phyloP scores from a whole-genome alignment of 305 asterid species.

The Solanum aculeatissimum region DNA sequence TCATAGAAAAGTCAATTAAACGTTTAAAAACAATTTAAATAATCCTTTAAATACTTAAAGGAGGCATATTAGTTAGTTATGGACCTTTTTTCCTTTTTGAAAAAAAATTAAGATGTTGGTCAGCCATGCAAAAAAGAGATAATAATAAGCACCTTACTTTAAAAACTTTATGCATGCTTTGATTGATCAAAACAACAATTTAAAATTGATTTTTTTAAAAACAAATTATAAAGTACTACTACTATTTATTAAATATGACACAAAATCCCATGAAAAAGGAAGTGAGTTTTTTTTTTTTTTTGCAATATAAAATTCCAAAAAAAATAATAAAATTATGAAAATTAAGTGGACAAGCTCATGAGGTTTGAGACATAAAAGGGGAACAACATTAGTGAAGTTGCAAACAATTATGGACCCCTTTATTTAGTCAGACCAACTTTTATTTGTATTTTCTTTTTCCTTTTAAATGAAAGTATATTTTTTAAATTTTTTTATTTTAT shows the following conservation, averaged over 20 bases:
- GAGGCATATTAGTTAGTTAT: neutral
- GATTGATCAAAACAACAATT: neutral
- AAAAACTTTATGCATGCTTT: neutral
- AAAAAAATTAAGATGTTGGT: neutral
- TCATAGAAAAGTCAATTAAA: no score
- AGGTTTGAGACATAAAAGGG: slow-evolving; percentile 5
- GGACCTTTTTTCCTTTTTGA: neutral
- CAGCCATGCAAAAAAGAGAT: slow-evolving; percentile 2
- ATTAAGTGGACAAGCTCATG: slow-evolving; percentile 6
- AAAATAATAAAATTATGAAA: neutral
- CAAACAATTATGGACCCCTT: slow-evolving; percentile 8
- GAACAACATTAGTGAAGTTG: neutral
- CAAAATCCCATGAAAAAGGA: neutral
- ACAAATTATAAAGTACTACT: neutral
- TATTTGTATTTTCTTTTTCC: neutral
- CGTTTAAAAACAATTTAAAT: neutral
- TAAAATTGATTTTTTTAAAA: neutral
- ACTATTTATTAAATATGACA: neutral
- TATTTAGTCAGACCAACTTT: slow-evolving; percentile 2
- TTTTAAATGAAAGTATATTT: neutral
- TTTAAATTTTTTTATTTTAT: neutral
- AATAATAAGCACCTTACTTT: neutral
- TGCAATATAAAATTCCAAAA: neutral
- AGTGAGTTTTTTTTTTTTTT: neutral
- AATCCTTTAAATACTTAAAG: neutral